Conservation (phyloP, 257 asterid genomes). For the Solanum dulcamara region DNA sequence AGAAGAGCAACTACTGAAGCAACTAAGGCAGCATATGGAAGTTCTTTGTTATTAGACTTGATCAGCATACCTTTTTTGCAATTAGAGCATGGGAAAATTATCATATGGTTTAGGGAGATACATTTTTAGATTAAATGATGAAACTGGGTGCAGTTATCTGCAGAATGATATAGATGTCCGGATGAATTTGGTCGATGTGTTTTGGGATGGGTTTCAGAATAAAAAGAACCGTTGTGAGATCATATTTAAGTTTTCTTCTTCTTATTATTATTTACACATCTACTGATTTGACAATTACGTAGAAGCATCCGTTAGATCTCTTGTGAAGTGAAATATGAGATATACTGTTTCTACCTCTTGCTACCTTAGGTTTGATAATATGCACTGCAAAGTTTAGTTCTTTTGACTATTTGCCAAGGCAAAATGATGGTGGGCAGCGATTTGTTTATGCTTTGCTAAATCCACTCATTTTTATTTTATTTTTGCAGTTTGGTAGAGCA, state of each 20-base stretch:
- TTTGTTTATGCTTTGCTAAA: neutral
- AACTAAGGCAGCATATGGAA: neutral
- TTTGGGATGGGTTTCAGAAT: neutral
- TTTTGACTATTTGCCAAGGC: neutral
- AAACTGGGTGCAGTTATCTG: neutral
- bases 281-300: neutral
- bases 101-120: neutral
- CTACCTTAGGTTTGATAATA: neutral
- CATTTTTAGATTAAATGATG: neutral
- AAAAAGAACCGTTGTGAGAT: neutral
- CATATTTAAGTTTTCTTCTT: neutral
- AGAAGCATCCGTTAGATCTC: neutral
- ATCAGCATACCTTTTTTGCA: neutral
- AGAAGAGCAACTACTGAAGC: neutral
- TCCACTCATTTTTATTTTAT: neutral
- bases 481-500: slow-evolving; percentile 44
- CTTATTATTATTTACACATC: neutral
- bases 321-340: neutral
- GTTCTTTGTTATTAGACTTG: neutral
- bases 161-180: neutral
- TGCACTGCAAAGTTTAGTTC: neutral
- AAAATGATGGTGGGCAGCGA: neutral
- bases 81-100: neutral
- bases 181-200: neutral
- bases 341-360: neutral